Conservation (phyloP, 148 eudicot species). For the Heliosperma pusillum region DNA sequence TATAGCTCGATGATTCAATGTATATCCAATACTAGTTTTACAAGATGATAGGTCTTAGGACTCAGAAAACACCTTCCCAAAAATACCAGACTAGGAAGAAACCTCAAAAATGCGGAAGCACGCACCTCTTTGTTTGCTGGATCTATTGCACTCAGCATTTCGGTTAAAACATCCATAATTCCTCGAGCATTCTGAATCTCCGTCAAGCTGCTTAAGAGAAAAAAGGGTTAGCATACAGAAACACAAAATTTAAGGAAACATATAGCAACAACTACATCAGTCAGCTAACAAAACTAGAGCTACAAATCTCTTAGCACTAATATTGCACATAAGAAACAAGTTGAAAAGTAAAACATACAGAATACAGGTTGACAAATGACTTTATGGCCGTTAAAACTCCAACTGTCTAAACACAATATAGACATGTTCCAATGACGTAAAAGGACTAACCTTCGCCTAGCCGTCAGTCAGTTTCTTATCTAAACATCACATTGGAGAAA, state of each 20-base stretch:
- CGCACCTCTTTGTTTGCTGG: slow-evolving; percentile 92
- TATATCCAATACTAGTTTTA: too few species aligned
- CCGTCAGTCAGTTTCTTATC: not conserved
- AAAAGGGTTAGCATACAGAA: slow-evolving; percentile 11
- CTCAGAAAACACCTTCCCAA: too few species aligned
- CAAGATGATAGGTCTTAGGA: too few species aligned
- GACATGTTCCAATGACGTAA: not conserved
- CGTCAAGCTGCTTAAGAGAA: slow-evolving; percentile 48
- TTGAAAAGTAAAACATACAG: slow-evolving; percentile 71
- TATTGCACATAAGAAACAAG: slow-evolving; percentile 43
- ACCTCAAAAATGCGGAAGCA: too few species aligned
- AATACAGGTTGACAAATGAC: slow-evolving; percentile 12
- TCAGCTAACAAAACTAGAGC: too few species aligned
- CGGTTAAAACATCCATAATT: slow-evolving; percentile 83
- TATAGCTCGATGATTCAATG: too few species aligned
- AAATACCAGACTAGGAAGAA: too few species aligned
- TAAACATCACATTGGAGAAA: slow-evolving; percentile 3
- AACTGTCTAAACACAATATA: not conserved
- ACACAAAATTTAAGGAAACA: not conserved
- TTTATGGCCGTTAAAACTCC: too few species aligned
- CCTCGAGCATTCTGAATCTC: slow-evolving; percentile 91
- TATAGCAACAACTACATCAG: not conserved
- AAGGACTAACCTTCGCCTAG: not conserved
- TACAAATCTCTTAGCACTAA: slow-evolving; percentile 77
- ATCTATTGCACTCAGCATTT: slow-evolving; percentile 86